Conservation (phyloP, 352 stramenopile species). For the Globisporangium paroecandrum region DNA sequence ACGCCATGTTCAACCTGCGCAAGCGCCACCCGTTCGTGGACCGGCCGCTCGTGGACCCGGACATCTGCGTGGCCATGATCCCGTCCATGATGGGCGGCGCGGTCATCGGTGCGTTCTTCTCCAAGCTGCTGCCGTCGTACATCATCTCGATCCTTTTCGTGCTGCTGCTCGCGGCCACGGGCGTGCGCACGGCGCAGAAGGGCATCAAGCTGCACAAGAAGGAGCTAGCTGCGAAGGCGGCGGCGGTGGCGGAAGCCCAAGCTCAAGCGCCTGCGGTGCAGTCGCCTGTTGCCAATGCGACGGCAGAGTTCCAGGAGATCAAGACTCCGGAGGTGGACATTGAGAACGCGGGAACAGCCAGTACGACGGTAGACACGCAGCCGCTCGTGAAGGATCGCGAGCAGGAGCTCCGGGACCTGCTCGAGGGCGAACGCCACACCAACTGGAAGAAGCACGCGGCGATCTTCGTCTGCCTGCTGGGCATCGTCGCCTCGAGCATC, state of each 20-base stretch:
- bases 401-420: slow-evolving; percentile 4
- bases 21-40: slow-evolving; percentile 57
- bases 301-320: slow-evolving; percentile 10
- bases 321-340: slow-evolving; percentile 12
- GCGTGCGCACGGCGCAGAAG: slow-evolving; percentile 32
- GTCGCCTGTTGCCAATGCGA: not conserved
- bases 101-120: slow-evolving; percentile 50
- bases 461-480: slow-evolving; percentile 46
- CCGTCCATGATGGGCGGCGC: slow-evolving; percentile 56
- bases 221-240: slow-evolving; percentile 33
- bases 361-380: slow-evolving; percentile 10
- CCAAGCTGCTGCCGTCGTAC: slow-evolving; percentile 60
- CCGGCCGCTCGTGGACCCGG: slow-evolving; percentile 53
- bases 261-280: not conserved
- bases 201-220: slow-evolving; percentile 33
- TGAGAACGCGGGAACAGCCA: not conserved
- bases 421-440: slow-evolving; percentile 34
- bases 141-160: slow-evolving; percentile 57
- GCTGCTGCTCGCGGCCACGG: slow-evolving; percentile 33
- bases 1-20: slow-evolving; percentile 58
- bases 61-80: slow-evolving; percentile 59
- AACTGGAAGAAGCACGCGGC: slow-evolving; percentile 33
- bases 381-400: slow-evolving; percentile 20
- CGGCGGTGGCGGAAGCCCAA: slow-evolving; percentile 4
- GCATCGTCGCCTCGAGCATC: slow-evolving; percentile 28